Evolutionary conservation across 2,329 filamentous ascomycete species (phyloP).

Genomic region (Mariannaea elegans): DNA sequence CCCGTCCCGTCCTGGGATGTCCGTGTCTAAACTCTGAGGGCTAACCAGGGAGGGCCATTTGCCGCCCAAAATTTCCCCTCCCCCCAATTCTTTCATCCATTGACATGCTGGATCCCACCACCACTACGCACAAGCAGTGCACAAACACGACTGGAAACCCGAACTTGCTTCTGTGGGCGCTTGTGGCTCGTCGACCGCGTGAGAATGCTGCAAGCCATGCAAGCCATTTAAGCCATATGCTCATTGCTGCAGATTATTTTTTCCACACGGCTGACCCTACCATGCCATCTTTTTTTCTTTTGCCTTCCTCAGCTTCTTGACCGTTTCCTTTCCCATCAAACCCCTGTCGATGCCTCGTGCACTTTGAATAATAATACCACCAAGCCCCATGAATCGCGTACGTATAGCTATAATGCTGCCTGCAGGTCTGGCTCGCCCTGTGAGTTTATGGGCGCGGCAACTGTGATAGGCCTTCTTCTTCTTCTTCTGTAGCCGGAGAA

Average conservation of each 20-base stretch:
- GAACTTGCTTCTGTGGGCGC: conserved; percentile 20
- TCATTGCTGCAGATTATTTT: neutral
- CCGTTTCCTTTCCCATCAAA: neutral
- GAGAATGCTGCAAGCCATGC: conserved; percentile 11
- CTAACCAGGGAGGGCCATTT: neutral
- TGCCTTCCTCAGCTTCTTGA: neutral
- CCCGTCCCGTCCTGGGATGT: neutral
- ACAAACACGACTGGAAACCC: conserved; percentile 6
- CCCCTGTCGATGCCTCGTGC: conserved; percentile 1
- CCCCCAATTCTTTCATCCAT: conserved; percentile 7
- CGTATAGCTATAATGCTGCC: neutral
- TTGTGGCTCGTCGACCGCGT: neutral
- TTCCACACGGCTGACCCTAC: neutral
- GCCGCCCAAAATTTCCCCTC: neutral
- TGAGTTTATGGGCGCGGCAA: no score
- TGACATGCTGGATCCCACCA: conserved; percentile 9
- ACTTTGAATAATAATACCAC: neutral
- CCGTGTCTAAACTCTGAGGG: neutral
- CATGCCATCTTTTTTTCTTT: neutral
- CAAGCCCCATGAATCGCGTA: conserved; percentile 19
- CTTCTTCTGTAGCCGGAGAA: no score
- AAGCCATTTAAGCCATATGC: conserved; percentile 18
- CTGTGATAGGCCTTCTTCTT: no score
- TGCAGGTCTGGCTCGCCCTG: neutral
- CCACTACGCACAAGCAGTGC: conserved; percentile 7